Conservation (phyloP, 2,329 filamentous ascomycete genomes). For the Aaosphaeria pasadenensis region DNA sequence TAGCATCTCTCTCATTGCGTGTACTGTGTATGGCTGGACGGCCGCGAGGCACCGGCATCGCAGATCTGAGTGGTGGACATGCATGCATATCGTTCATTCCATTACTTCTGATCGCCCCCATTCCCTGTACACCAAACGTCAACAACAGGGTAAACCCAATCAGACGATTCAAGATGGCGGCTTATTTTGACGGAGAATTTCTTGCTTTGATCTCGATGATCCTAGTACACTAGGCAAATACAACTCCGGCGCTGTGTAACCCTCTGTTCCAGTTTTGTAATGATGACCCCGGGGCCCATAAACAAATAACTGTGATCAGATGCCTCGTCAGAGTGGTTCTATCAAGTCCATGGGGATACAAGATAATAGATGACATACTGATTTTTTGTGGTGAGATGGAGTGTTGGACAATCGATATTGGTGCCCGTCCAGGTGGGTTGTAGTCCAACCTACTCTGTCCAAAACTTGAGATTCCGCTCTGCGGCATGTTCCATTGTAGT, state of each 20-base stretch:
- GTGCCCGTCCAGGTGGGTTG: conserved; percentile 1
- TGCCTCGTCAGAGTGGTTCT: not conserved
- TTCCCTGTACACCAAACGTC: conserved; percentile 8
- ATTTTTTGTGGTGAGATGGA: too few species aligned
- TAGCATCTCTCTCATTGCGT: too few species aligned
- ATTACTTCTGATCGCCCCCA: conserved; percentile 1
- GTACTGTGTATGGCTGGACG: too few species aligned
- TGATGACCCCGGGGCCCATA: not conserved
- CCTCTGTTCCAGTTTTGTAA: not conserved
- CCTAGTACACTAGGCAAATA: conserved; percentile 11
- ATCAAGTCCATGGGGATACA: conserved; percentile 5
- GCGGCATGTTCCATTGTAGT: too few species aligned
- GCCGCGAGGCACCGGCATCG: conserved; percentile 6
- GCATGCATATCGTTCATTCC: not conserved
- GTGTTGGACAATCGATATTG: conserved; percentile 1
- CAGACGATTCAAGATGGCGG: conserved; percentile 9
- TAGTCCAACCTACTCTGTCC: too few species aligned
- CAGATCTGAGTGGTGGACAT: conserved; percentile 1
- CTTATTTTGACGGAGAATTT: conserved; percentile 17
- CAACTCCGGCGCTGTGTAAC: conserved; percentile 19
- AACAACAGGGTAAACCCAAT: conserved; percentile 11
- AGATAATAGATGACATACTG: conserved; percentile 2
- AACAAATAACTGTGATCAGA: not conserved
- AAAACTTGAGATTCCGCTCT: too few species aligned
- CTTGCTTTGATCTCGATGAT: conserved; percentile 9